Evolutionary conservation across 495 filamentous ascomycete genomes (phyloP).

Genomic region (Pyronema domesticum): DNA sequence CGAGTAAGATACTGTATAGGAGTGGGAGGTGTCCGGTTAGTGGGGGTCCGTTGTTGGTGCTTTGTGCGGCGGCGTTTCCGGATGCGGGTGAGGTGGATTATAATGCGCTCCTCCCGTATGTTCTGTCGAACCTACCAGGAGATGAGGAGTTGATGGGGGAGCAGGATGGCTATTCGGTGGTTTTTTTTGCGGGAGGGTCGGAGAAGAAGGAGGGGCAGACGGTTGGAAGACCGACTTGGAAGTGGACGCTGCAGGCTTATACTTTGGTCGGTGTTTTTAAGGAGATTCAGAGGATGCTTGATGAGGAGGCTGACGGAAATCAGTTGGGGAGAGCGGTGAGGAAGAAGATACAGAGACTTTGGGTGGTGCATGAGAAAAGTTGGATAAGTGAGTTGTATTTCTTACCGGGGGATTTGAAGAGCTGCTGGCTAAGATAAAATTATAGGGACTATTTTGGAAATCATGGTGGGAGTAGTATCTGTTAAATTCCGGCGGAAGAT

Average conservation of each 20-base stretch:
- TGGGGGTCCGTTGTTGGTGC: slow-evolving; percentile 33
- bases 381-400: slow-evolving; percentile 29
- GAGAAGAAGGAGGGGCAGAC: slow-evolving; percentile 15
- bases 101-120: slow-evolving; percentile 38
- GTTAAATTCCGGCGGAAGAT: slow-evolving; percentile 42
- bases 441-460: slow-evolving; percentile 33
- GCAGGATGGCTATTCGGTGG: slow-evolving; percentile 34
- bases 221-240: slow-evolving; percentile 32
- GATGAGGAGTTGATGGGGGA: slow-evolving; percentile 34
- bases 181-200: slow-evolving; percentile 37
- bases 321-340: slow-evolving; percentile 33
- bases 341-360: slow-evolving; percentile 36
- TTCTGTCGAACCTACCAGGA: slow-evolving; percentile 34
- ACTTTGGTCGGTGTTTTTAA: slow-evolving; percentile 25
- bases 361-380: slow-evolving; percentile 39
- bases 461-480: slow-evolving; percentile 38
- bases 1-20: slow-evolving; percentile 33
- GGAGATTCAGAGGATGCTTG: neutral
- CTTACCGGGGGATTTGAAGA: neutral
- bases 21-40: slow-evolving; percentile 32
- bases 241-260: slow-evolving; percentile 42
- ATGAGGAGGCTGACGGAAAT: slow-evolving; percentile 8
- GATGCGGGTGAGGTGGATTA: slow-evolving; percentile 34
- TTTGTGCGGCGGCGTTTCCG: slow-evolving; percentile 39
- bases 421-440: neutral